Base-by-base conservation (phyloP, 352 stramenopile species). In the Phytopythium mirpurense region DNA sequence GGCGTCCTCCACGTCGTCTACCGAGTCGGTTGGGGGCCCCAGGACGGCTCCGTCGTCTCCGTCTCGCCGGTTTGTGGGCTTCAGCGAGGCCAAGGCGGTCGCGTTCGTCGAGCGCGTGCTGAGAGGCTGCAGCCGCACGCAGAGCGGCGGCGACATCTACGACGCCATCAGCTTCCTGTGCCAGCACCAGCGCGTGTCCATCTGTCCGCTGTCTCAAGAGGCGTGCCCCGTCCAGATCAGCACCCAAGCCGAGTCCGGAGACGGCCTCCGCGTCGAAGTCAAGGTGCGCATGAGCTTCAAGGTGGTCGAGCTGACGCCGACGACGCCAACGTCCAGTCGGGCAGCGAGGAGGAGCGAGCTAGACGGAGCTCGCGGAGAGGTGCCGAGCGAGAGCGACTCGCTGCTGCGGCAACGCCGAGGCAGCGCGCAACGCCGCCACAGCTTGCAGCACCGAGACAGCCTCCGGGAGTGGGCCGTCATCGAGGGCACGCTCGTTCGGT, bases 101-200 rank as follows among this genome's bases (percentile, higher is more conserved):
- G 60, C 72, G 23, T 90, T 92, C 55, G 74, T 88, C 19, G 77
- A 92, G 51, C 77, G 78, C 18, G 77, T 88, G 3, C 57, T 92
- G 27, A 66, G 81, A 37, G 77, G 76, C 16, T 88, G 77, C 43
- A 81, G 76, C 18, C 66, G 81, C 43, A 92, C 81, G 27, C 76
- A 90, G 64, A 92, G 72, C 24, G 78, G 81, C 14, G 78, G 81
- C 3, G 81, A 92, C 51, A 90, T 92, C 56, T 92, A 90, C 63
- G 78, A 92, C 50, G 70, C 78, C 37, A 88, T 90, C 62, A 82
- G 72, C 37, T 84, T 86, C 46, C 74, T 89, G 51, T 88, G 78
- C 42, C 66, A 78, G 42, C 74, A 90, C 34, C 56, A 68, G 2
- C 66, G 73, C 19, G 51, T 89, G 6, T 78, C 74, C 23, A 81